Base-by-base conservation (phyloP, 768 basidiomycete species). In the Auriscalpium orientale region DNA sequence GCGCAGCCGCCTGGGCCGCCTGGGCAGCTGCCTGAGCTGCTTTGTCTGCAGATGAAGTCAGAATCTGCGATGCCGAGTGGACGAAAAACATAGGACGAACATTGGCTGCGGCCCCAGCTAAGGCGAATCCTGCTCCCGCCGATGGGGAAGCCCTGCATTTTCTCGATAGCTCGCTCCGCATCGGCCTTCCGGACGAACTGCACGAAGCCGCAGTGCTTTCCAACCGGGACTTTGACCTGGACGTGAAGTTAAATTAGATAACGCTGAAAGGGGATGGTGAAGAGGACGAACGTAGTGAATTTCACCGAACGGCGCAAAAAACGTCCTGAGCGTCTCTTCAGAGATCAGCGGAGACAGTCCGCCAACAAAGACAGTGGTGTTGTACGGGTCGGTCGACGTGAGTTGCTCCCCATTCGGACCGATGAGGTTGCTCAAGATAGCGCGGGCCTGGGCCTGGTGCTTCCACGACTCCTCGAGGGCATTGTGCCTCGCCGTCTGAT, bases 61-160 rank as follows among this genome's bases (percentile, higher is more conserved):
- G 34, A 36, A 46, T 40, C 49, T 8, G 36, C 4, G 6, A 18
- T 5, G 13, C 46, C 2, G 38, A 55, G 45, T 21, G 47, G 6
- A 40, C 51, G 51, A 61, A 46, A 6, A 43, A 18, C 34, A 46
- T n/a, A 21, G 28, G 16, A 76, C 83, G 46, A 56, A 92, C 91
- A 92, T 80, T 95, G 92, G 71, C 89, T 91, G 48, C 93, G 78
- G 44, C 94, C 94, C 94, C 94, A 97, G 66, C 89, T 91, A 60
- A 95, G 72, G 37, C 94, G 80, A 61, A 97, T 93, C 64, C 90
- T 79, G 60, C 91, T 92, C 15, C 94, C 94, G 36, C 91, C 92
- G 61, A 97, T 86, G 4, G 92, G 91, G 68, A 94, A 95, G 22
- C 92, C 93, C 74, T 95, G 93, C 93, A 95, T 94, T 72, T 91